These are phyloP conservation scores for Plenodomus biglobosus DNA, from an alignment of 2,329 filamentous ascomycete species.

Conservation along the genomic window DNA sequence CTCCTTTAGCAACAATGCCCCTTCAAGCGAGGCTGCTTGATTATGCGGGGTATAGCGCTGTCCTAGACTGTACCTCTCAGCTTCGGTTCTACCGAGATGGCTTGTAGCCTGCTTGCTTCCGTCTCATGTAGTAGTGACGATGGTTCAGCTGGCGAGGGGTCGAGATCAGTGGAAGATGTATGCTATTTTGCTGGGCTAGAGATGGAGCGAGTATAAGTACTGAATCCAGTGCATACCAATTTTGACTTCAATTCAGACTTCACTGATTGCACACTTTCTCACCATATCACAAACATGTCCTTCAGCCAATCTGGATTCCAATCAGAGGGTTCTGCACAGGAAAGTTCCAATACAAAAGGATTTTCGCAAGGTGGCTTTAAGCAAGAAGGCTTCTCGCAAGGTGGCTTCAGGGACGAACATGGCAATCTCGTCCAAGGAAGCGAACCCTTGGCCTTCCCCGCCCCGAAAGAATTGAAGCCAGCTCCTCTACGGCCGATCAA, in stretches of 20 bases:
- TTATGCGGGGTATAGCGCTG: neutral
- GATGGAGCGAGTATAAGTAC: neutral
- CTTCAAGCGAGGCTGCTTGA: neutral
- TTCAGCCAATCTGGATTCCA: neutral
- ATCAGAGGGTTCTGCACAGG: neutral
- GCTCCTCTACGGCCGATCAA: conserved; percentile 1
- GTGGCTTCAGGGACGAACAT: neutral
- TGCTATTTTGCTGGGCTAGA: neutral
- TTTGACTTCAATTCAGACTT: too few species aligned
- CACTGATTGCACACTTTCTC: too few species aligned
- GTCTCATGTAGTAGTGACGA: neutral
- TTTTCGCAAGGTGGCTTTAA: neutral
- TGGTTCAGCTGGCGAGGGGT: neutral
- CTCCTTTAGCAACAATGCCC: neutral
- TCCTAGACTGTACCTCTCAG: neutral
- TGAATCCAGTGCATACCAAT: too few species aligned
- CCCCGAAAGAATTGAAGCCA: neutral
- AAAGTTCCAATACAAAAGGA: neutral
- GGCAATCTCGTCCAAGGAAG: neutral
- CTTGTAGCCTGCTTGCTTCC: neutral
- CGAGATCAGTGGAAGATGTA: neutral
- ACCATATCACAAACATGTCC: neutral
- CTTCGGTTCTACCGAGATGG: neutral
- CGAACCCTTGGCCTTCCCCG: neutral
- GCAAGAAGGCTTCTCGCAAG: neutral